A percentile compares a stretch with the other conserved stretches of the same genome.
phyloP scores from a whole-genome alignment of 352 stramenopile species.

The Phytopythium litorale region DNA sequence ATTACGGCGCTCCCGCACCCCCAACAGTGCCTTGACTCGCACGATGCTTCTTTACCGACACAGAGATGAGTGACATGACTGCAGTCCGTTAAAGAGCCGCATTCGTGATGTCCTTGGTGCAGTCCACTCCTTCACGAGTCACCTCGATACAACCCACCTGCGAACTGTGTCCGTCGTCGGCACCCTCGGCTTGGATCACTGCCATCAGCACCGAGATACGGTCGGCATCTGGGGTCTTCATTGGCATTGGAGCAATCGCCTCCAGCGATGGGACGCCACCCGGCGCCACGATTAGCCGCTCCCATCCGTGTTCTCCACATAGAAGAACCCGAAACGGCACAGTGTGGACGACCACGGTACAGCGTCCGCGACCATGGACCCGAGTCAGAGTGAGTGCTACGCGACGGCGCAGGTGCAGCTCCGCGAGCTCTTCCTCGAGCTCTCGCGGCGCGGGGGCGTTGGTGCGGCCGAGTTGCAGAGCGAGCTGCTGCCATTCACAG shows the following conservation, averaged over 20 bases:
- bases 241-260: neutral
- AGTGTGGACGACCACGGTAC: neutral
- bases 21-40: neutral
- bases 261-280: neutral
- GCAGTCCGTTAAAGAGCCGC: neutral
- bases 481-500: conserved; percentile 50
- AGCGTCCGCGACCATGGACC: conserved; percentile 33
- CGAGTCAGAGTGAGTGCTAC: conserved; percentile 35
- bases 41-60: neutral
- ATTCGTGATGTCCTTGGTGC: neutral
- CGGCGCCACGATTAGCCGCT: neutral
- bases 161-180: neutral
- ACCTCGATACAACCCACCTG: neutral
- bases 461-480: conserved; percentile 37
- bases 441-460: conserved; percentile 46
- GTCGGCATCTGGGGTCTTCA: neutral
- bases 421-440: conserved; percentile 53
- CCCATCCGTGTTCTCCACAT: neutral
- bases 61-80: neutral
- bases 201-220: neutral
- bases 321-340: neutral
- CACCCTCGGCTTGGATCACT: neutral
- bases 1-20: neutral
- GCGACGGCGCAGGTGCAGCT: conserved; percentile 46
- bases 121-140: neutral